phyloP scores from a whole-genome alignment of 768 basidiomycete species.

The Crassisporium funariophilum region DNA sequence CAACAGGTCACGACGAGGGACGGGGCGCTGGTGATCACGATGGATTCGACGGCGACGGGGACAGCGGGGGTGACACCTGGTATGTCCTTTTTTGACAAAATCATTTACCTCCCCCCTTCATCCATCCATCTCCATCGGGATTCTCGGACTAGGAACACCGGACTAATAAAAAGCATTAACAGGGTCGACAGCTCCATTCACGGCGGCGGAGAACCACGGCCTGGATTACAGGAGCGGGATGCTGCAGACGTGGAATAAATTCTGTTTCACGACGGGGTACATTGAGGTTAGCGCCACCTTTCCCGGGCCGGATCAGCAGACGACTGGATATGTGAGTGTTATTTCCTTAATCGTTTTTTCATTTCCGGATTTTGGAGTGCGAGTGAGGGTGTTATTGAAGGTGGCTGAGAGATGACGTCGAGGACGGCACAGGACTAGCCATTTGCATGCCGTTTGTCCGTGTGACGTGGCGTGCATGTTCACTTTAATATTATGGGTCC shows the following conservation, averaged over 20 bases:
- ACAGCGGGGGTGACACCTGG: constrained; percentile 33
- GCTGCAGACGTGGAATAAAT: constrained; percentile 91
- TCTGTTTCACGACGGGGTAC: constrained; percentile 82
- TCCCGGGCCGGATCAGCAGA: constrained; percentile 58
- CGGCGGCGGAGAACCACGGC: constrained; percentile 50
- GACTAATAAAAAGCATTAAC: background rate
- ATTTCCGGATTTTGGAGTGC: background rate
- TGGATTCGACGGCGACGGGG: constrained; percentile 48
- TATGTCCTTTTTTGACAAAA: constrained; percentile 11
- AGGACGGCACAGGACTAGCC: too few relatives aligned
- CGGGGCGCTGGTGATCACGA: constrained; percentile 69
- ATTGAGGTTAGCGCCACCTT: constrained; percentile 67
- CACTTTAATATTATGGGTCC: too few relatives aligned
- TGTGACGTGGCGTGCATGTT: too few relatives aligned
- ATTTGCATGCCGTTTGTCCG: too few relatives aligned
- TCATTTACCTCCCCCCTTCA: too few relatives aligned
- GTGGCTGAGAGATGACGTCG: too few relatives aligned
- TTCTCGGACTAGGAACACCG: too few relatives aligned
- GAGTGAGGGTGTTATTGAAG: too few relatives aligned
- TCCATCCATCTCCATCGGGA: too few relatives aligned
- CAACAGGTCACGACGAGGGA: constrained; percentile 62
- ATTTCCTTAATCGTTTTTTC: background rate
- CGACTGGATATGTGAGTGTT: constrained; percentile 48
- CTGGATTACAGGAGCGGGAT: constrained; percentile 72
- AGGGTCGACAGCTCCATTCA: constrained; percentile 51